Conservation (phyloP, 1,284 basidiomycete species). For the Exobasidium rhododendri region DNA sequence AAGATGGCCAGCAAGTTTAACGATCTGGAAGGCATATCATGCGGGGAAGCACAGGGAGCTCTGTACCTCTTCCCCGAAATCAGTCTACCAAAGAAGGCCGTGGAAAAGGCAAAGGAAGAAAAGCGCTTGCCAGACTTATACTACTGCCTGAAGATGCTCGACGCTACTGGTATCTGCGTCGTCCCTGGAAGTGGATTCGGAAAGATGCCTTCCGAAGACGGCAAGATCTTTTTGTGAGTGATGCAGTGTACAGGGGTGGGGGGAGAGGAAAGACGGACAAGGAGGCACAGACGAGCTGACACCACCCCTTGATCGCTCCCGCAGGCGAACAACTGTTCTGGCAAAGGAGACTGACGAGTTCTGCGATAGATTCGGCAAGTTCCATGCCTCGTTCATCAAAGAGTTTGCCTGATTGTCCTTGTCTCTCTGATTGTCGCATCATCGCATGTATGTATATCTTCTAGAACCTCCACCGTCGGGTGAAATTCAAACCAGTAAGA, state of each 20-base stretch:
- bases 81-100: slow-evolving; percentile 59
- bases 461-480: background rate
- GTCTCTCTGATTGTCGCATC: background rate
- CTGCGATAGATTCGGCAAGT: slow-evolving; percentile 44
- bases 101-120: slow-evolving; percentile 35
- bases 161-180: slow-evolving; percentile 52
- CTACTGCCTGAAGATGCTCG: slow-evolving; percentile 49
- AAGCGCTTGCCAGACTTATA: slow-evolving; percentile 47
- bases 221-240: slow-evolving; percentile 19
- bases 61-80: slow-evolving; percentile 81
- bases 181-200: slow-evolving; percentile 52
- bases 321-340: slow-evolving; percentile 41
- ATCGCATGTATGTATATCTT: background rate
- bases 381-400: slow-evolving; percentile 26
- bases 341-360: slow-evolving; percentile 53
- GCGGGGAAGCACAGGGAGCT: slow-evolving; percentile 66
- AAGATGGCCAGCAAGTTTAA: slow-evolving; percentile 42
- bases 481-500: too few relatives aligned
- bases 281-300: background rate
- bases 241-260: background rate
- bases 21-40: slow-evolving; percentile 36
- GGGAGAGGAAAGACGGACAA: background rate
- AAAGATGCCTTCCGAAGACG: slow-evolving; percentile 26
- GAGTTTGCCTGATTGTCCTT: background rate
- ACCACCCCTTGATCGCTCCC: background rate